Evolutionary conservation across 768 basidiomycete species (phyloP), one percentile per base, ranked within the genome.

Genomic region (Psilocybe cubensis): DNA sequence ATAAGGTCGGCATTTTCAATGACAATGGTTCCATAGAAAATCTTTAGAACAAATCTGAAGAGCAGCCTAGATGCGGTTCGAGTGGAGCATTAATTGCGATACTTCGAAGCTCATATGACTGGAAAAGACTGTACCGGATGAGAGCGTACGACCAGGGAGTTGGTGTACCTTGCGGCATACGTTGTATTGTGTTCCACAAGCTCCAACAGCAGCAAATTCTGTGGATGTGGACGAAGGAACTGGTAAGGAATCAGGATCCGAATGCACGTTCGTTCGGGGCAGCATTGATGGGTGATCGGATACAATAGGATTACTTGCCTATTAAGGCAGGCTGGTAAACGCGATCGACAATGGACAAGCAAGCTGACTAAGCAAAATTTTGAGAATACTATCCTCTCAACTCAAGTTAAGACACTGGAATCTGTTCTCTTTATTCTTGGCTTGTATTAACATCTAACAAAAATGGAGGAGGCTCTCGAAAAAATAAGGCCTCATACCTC

Each of bases 11-110:
- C 76, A 67, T 91, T 90, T 70, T 96, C 92, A 14, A 96, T 81
- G 23, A 95, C 90, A 54, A 96, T 93, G 9, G 88, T 84, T 1
- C 91, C 91, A 70, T 96, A 96, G 74, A 96, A 96, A 60, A 94
- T 91, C 69, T 91, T 91, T 66, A 96, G 85, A 2, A 94, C 92
- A 63, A 94, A 88, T 63, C 83, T 83, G 69, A 92, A 93, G 25
- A 92, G 76, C 17, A 86, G 67, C 31, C 90, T 92, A 50, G 12
- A 33, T 24, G 14, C 57, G 45, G 28, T 21, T 46, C 18, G 23
- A 44, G 18, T 8, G 47, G 25, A 7, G 28, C 44, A 7, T 24
- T 55, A 4, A 28, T 20, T 27, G 14, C 27, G 31, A 31, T 45
- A 4, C n/a, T 50, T 46, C 29, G 9, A 48, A 35, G 47, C 59